These are phyloP conservation scores for Diaporthe vaccinii DNA, from an alignment of 2,329 filamentous ascomycete species.

Conservation along the genomic window DNA sequence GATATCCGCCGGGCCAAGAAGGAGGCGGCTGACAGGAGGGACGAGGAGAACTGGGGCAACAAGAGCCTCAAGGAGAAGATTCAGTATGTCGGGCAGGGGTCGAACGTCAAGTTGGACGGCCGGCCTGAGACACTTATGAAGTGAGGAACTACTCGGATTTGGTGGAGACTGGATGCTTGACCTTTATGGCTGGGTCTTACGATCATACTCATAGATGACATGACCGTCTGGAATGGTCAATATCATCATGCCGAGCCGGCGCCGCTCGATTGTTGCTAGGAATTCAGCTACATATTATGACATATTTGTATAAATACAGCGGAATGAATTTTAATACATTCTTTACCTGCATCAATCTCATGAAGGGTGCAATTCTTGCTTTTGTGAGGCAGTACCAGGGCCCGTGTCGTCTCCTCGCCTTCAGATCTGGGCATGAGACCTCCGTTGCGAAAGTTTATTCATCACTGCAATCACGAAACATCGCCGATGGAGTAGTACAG, in stretches of 20 bases:
- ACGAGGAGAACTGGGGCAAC: slow-evolving; percentile 22
- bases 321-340: not conserved
- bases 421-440: not conserved
- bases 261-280: not conserved
- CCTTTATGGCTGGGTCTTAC: too few species aligned
- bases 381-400: not conserved
- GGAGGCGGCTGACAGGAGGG: slow-evolving; percentile 26
- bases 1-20: not conserved
- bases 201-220: not conserved
- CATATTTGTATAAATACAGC: not conserved
- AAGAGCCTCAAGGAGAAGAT: slow-evolving; percentile 23
- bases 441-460: not conserved
- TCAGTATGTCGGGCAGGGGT: slow-evolving; percentile 11
- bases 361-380: accelerated
- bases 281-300: too few species aligned
- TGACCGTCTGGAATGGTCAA: not conserved
- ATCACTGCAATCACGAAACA: not conserved
- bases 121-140: not conserved
- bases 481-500: too few species aligned
- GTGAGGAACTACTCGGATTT: not conserved
- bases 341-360: accelerated
- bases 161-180: accelerated
- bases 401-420: too few species aligned
- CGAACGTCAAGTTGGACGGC: not conserved
- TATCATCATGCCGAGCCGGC: not conserved